These are phyloP conservation scores for Colletotrichum nymphaeae DNA, from an alignment of 2,329 filamentous ascomycete genomes.

Conservation along the genomic window DNA sequence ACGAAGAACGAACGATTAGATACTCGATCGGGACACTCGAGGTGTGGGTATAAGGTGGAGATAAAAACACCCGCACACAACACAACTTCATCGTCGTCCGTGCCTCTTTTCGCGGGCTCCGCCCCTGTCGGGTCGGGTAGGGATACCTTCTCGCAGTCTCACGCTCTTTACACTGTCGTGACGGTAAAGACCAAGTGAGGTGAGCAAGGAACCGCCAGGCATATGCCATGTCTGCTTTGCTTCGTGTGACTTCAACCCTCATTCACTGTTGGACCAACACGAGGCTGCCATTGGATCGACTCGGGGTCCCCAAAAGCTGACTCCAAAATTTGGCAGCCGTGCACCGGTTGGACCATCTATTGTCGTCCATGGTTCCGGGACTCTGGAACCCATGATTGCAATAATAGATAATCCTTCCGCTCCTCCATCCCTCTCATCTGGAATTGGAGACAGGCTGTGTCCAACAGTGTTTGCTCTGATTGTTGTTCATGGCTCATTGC, in stretches of 20 bases:
- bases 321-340: conserved; percentile 7
- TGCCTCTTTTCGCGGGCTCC: no score
- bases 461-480: conserved; percentile 14
- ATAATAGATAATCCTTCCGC: conserved; percentile 10
- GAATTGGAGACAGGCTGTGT: not conserved
- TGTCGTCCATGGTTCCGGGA: conserved; percentile 9
- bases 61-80: not conserved
- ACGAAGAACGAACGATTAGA: conserved; percentile 23
- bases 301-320: conserved; percentile 13
- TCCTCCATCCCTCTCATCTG: not conserved
- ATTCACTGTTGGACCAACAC: conserved; percentile 25
- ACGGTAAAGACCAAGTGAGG: no score
- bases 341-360: conserved; percentile 15
- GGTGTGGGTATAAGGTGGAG: conserved; percentile 20
- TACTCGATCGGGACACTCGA: conserved; percentile 7
- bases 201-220: not conserved
- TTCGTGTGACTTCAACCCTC: conserved; percentile 7
- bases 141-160: no score
- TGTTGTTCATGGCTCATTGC: not conserved
- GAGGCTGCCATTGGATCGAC: conserved; percentile 18
- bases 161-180: not conserved
- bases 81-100: not conserved
- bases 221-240: not conserved
- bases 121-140: no score
- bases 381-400: conserved; percentile 17